A percentile compares a stretch with the other conserved stretches of the same genome.
phyloP scores from a whole-genome alignment of 2,329 filamentous ascomycete genomes.

The Trichoderma endophyticum region DNA sequence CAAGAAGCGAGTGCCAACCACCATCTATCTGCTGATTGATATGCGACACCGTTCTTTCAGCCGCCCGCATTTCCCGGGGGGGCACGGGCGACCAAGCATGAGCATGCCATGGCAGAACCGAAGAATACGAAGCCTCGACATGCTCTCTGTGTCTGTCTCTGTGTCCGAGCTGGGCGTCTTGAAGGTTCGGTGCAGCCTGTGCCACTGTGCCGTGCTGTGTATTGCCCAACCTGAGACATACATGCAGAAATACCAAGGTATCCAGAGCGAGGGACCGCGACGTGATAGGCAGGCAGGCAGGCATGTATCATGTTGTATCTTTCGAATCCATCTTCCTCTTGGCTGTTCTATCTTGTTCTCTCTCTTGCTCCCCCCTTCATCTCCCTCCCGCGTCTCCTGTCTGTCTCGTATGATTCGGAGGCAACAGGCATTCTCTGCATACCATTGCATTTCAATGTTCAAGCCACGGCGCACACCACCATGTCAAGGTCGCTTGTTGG shows the following conservation, averaged over 20 bases:
- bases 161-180: neutral
- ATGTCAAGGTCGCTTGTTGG: neutral
- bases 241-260: slow-evolving; percentile 1
- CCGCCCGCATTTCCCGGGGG: neutral
- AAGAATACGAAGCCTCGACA: neutral
- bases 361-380: neutral
- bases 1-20: neutral
- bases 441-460: neutral
- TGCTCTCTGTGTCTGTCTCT: neutral
- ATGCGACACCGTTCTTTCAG: neutral
- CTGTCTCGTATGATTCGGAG: neutral
- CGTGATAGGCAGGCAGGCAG: neutral
- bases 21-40: neutral
- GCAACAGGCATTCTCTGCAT: neutral
- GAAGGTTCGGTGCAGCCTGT: neutral
- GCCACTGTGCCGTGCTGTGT: neutral
- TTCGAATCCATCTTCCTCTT: neutral
- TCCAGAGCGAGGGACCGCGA: neutral
- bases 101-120: neutral
- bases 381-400: neutral
- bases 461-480: slow-evolving; percentile 3
- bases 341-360: neutral
- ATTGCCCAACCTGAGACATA: slow-evolving; percentile 15
- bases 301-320: neutral
- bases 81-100: neutral